Conservation (phyloP, 2,329 filamentous ascomycete genomes). For the Beauveria bassiana region DNA sequence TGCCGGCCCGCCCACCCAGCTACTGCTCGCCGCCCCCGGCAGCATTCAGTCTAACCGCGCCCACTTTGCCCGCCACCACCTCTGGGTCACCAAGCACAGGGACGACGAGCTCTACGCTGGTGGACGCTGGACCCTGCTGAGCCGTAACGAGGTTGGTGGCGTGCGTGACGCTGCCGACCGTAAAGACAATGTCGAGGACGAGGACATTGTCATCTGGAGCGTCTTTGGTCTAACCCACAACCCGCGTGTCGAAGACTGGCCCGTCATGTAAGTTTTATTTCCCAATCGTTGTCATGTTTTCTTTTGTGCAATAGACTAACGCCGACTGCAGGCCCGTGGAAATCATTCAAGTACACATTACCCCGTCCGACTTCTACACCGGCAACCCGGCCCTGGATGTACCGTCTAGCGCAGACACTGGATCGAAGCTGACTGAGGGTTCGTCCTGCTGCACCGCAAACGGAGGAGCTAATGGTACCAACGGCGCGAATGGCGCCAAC, state of each 20-base stretch:
- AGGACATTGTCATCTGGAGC: conserved; percentile 50
- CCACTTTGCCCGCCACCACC: conserved; percentile 34
- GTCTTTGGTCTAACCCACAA: conserved; percentile 58
- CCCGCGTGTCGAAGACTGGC: conserved; percentile 59
- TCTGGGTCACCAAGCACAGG: conserved; percentile 40
- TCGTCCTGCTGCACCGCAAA: not conserved
- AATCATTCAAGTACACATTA: conserved; percentile 35
- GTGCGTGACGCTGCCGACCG: conserved; percentile 31
- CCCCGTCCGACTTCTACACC: conserved; percentile 40
- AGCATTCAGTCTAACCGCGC: conserved; percentile 33
- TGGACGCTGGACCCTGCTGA: conserved; percentile 38
- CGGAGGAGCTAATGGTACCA: not conserved
- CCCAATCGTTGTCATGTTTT: not conserved
- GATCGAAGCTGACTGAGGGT: conserved; percentile 14
- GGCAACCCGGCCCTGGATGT: conserved; percentile 40
- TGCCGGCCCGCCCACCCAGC: conserved; percentile 29
- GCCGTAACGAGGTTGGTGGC: conserved; percentile 22
- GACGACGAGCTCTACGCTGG: conserved; percentile 38
- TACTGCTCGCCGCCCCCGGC: conserved; percentile 32
- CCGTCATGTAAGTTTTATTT: conserved; percentile 46
- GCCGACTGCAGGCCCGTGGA: conserved; percentile 43
- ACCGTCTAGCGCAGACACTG: conserved; percentile 26
- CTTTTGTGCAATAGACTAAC: not conserved
- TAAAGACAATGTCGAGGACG: conserved; percentile 40
- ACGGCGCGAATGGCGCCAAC: not conserved